These are phyloP conservation scores for Blastocystis sp. DNA, from an alignment of 352 stramenopile genomes.

Conservation along the genomic window DNA sequence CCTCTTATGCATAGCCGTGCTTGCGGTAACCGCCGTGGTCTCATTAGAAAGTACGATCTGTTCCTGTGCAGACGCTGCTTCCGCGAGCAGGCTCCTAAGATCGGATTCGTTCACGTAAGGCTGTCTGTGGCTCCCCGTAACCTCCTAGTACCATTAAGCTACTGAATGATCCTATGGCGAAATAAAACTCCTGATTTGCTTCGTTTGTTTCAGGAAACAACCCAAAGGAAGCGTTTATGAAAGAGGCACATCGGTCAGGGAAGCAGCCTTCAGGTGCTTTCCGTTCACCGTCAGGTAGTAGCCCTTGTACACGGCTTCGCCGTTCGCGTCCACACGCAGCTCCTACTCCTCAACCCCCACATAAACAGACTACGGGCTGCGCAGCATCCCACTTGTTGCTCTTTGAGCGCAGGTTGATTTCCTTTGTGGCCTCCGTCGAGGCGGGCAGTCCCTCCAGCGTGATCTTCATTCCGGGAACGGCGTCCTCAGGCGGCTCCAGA, in stretches of 20 bases:
- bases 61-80: constrained; percentile 94
- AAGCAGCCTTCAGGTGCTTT: constrained; percentile 30
- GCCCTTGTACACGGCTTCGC: constrained; percentile 63
- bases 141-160: constrained; percentile 51
- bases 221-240: constrained; percentile 46
- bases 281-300: constrained; percentile 36
- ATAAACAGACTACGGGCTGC: background rate
- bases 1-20: constrained; percentile 75
- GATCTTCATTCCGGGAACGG: background rate
- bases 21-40: constrained; percentile 84
- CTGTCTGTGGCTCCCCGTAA: background rate
- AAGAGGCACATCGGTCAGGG: constrained; percentile 39
- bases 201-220: constrained; percentile 52
- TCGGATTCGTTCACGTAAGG: constrained; percentile 80
- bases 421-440: background rate
- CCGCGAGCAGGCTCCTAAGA: constrained; percentile 86
- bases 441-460: constrained; percentile 2
- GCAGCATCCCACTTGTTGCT: constrained; percentile 8
- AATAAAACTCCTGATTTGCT: background rate
- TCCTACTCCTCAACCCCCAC: constrained; percentile 2
- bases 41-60: constrained; percentile 92
- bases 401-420: constrained; percentile 33
- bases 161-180: background rate
- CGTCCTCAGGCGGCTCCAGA: constrained; percentile 40
- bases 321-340: constrained; percentile 31